Evolutionary conservation across 495 filamentous ascomycete genomes (phyloP), one percentile per base, ranked within the genome.

Genomic region (Talaromyces nanjingensis): DNA sequence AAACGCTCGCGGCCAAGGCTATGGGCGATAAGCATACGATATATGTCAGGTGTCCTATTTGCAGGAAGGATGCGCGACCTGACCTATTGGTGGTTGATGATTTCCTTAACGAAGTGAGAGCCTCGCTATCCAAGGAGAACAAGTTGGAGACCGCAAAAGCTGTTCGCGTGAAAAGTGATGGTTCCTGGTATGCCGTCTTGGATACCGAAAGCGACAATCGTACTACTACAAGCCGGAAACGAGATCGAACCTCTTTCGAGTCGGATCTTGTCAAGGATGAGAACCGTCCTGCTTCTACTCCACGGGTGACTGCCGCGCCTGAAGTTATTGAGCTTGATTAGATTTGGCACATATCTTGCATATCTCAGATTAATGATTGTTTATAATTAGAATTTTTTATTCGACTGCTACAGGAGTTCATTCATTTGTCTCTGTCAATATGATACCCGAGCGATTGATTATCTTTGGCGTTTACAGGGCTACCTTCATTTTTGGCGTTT

Each of bases 11-110:
- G 72, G 65, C 76, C 71, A 63, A 68, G 67, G 63, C 76, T 69
- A 53, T 82, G 68, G 39, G 78, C 64, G 83, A 85, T 0, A 81
- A 82, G 37, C 77, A 84, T 63, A 79, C 84, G n/a, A 90, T 94
- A 59, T 83, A 86, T 60, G 96, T 92, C 90, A 83, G 77, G 47
- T 97, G 93, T 68, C 92, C 93, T 0, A 83, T 94, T 59, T 96
- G 93, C 73, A 77, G 81, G 34, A 70, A 68, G 33, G 91, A 96
- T 69, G 90, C 89, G 7, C 81, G 92, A 8, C 92, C 93, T 0
- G 80, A 83, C 27, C 82, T 71, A 47, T 77, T 96, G 11, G 66
- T 84, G 20, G 74, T 91, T 11, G 92, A 96, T 70, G 80, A 78
- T 4, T 96, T 91, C 68, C 77, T 96, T 47, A 71, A 77, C 24